Conservation (phyloP, 208 protist species). For the Trypanosoma mega region DNA sequence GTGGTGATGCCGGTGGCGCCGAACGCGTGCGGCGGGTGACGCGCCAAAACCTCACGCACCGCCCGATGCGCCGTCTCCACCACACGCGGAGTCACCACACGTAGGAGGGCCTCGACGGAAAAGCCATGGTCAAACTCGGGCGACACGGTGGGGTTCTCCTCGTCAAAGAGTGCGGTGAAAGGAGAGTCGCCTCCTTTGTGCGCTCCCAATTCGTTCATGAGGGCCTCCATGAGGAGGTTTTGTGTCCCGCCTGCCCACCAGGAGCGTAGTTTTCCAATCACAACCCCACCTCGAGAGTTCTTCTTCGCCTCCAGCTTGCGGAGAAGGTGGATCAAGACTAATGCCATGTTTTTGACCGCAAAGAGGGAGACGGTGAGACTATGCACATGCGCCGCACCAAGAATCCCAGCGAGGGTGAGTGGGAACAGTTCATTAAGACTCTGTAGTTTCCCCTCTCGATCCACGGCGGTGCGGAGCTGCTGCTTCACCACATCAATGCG, state of each 20-base stretch:
- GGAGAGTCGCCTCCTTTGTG: slow-evolving; percentile 44
- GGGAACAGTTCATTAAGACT: slow-evolving; percentile 44
- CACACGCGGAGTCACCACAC: slow-evolving; percentile 40
- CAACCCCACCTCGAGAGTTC: slow-evolving; percentile 1
- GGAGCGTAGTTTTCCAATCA: slow-evolving; percentile 41
- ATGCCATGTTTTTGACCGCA: slow-evolving; percentile 63
- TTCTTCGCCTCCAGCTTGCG: slow-evolving; percentile 38
- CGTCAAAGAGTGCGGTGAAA: slow-evolving; percentile 35
- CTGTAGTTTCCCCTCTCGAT: slow-evolving; percentile 46
- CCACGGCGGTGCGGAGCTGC: slow-evolving; percentile 33
- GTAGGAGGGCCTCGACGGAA: slow-evolving; percentile 49
- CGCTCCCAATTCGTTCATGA: slow-evolving; percentile 45
- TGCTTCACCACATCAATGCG: slow-evolving; percentile 54
- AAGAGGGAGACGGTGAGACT: slow-evolving; percentile 63
- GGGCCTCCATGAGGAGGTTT: slow-evolving; percentile 45
- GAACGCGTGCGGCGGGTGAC: slow-evolving; percentile 36
- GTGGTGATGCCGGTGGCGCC: slow-evolving; percentile 40
- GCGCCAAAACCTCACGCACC: slow-evolving; percentile 34
- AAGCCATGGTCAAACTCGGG: slow-evolving; percentile 30
- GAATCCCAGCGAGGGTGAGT: slow-evolving; percentile 48
- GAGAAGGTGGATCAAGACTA: slow-evolving; percentile 66
- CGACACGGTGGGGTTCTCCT: slow-evolving; percentile 32
- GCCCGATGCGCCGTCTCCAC: slow-evolving; percentile 33
- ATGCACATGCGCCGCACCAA: slow-evolving; percentile 62
- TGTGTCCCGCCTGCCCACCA: slow-evolving; percentile 65